Base-by-base conservation (phyloP, 176 grass and related monocot species). In the Aegilops umbellulata region DNA sequence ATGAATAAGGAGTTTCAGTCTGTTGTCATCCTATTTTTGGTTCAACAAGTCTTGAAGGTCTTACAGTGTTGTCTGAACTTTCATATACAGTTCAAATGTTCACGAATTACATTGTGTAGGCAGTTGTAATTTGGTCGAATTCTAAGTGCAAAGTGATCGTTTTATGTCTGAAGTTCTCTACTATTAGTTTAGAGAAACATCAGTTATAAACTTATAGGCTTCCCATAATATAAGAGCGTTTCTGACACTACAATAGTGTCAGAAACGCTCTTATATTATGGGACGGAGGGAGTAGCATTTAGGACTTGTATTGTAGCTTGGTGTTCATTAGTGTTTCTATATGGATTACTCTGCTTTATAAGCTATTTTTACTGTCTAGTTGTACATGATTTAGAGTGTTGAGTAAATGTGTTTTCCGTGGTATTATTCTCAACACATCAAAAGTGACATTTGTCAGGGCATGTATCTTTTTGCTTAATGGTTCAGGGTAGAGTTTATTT, bases 381-480 rank as follows among this genome's bases (percentile, higher is more conserved):
- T 68, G 64, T 66, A 66, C 26, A 66, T 67, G 64, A 67, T 36
- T 69, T 69, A 36, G 8, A 69, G 66, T 38, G 68, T 20, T 70
- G 34, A 70, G 34, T 70, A 39, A 69, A 69, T 69, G 67, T 69
- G 9, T n/a, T n/a, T 0, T 70, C 20, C 4, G 10, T 23, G 68
- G 19, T 39, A 70, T 70, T 70, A 70, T 70, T 70, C 34, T 70
- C 34, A 70, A 13, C 67, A 38, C 68, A 38, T 71, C 69, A 71
- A 10, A 71, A 24, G 69, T 71, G 13, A 41, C 9, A 41, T 41
- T 70, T 70, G 16, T 39, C 34, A 39, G 34, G 35, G 34, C 4
- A 14, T 39, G 4, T 71, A 71, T 71, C 68, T 38, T 70, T 39
- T 39, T 39, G 10, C 20, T 70, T 71, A 1, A 42, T 72, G 10